phyloP scores from a whole-genome alignment of 495 filamentous ascomycete genomes.

The Bacidia gigantensis region DNA sequence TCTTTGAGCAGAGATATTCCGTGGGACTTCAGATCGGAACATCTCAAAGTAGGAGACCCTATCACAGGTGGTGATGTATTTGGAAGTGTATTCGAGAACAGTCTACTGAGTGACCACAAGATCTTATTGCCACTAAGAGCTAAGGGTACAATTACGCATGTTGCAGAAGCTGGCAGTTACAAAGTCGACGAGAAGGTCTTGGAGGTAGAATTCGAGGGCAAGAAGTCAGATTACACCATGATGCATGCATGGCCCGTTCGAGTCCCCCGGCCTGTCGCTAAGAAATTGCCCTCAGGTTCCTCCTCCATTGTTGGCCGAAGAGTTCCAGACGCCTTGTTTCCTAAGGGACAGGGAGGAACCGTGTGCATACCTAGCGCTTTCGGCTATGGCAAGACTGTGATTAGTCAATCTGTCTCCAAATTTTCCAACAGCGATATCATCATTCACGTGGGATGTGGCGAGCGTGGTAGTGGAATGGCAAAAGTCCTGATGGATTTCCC shows the following conservation, averaged over 20 bases:
- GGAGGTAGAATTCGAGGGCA: conserved; percentile 93
- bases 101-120: conserved; percentile 85
- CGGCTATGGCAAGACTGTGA: conserved; percentile 98
- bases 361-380: conserved; percentile 98
- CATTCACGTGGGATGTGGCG: conserved; percentile 95
- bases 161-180: conserved; percentile 79
- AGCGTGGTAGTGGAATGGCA: conserved; percentile 99
- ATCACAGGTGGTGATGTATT: conserved; percentile 93
- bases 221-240: conserved; percentile 84
- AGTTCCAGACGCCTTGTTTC: conserved; percentile 95
- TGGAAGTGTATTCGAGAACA: conserved; percentile 92
- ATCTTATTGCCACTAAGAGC: conserved; percentile 88
- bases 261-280: conserved; percentile 77
- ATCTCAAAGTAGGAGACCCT: conserved; percentile 86
- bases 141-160: conserved; percentile 77
- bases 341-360: conserved; percentile 90
- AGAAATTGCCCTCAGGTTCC: conserved; percentile 74
- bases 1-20: conserved; percentile 76
- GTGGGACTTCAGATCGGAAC: conserved; percentile 85
- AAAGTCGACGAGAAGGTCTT: conserved; percentile 89
- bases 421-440: conserved; percentile 99
- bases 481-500: conserved; percentile 99
- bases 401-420: conserved; percentile 94
- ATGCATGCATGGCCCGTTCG: conserved; percentile 99
- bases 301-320: conserved; percentile 94